Evolutionary conservation across 2,329 filamentous ascomycete species (phyloP).

Genomic region (Colletotrichum kahawae): DNA sequence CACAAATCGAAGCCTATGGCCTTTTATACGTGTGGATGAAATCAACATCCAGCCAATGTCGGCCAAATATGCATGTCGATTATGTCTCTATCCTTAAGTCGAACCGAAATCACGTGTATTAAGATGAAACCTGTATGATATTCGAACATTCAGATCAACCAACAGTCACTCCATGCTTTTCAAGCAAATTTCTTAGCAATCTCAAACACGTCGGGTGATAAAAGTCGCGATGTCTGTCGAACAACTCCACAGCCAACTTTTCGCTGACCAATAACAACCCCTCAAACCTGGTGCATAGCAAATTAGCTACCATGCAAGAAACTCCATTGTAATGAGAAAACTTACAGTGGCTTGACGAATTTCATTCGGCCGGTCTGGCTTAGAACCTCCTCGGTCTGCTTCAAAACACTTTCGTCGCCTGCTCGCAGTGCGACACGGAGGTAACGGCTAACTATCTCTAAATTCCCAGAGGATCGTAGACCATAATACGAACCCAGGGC

Average conservation of each 20-base stretch:
- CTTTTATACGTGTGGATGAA: too few relatives aligned
- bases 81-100: background rate
- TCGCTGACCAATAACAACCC: background rate
- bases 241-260: background rate
- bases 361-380: constrained; percentile 8
- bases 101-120: background rate
- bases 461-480: background rate
- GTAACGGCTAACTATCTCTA: background rate
- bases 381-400: background rate
- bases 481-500: background rate
- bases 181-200: background rate
- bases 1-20: too few relatives aligned
- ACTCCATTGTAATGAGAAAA: background rate
- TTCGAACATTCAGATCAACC: background rate
- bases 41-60: too few relatives aligned
- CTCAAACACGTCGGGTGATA: constrained; percentile 4
- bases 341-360: constrained; percentile 6
- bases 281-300: background rate
- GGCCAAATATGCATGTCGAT: background rate
- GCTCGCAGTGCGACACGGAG: background rate
- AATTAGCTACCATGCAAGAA: background rate
- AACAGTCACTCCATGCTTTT: background rate
- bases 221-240: background rate
- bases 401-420: background rate
- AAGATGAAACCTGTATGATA: background rate